Evolutionary conservation across 495 filamentous ascomycete species (phyloP), one percentile per base, ranked within the genome.

Genomic region (Niebla homalea): DNA sequence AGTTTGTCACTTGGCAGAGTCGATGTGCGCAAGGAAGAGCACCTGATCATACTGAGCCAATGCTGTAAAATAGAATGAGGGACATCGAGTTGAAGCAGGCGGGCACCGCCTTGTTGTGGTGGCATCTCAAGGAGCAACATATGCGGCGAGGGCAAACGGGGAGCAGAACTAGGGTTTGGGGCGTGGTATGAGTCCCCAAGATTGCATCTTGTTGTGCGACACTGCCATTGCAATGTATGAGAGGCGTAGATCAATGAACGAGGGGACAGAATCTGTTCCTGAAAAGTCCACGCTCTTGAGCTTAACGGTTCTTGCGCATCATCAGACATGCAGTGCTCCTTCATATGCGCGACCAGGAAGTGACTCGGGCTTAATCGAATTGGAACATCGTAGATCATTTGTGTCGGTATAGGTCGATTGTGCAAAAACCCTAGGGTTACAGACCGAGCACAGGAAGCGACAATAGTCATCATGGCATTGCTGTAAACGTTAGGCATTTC

Each of bases 261-360:
- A 11, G 52, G 46, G 8, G 60, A 64, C 7, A 69, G 51, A 5
- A 69, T n/a, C 1, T 48, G 60, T 55, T 71, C 67, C 52, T 72
- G 70, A 50, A 58, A 69, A 4, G 68, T 69, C 68, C 68, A 71
- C 8, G 57, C 69, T 51, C 68, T 53, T 15, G 55, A 61, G 3
- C 32, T 50, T 40, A 50, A 41, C n/a, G 48, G 48, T 37, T 50
- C 48, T 43, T 8, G 19, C 4, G 2, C 39, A 23, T 50, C 48
- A 50, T 50, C 22, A 26, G 36, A 50, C 48, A 43, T 50, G 8
- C 18, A 21, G 38, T 50, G 48, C 48, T 50, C 48, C 21, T 50
- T 35, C 12, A 50, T 50, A 50, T 50, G 48, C n/a, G 26, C 48
- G 37, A 26, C 48, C 32, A 43, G 25, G 22, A 50, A 50, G 8